Evolutionary conservation across 805 yeast species (phyloP).

Genomic region (Lipomyces spencermartinsiae): DNA sequence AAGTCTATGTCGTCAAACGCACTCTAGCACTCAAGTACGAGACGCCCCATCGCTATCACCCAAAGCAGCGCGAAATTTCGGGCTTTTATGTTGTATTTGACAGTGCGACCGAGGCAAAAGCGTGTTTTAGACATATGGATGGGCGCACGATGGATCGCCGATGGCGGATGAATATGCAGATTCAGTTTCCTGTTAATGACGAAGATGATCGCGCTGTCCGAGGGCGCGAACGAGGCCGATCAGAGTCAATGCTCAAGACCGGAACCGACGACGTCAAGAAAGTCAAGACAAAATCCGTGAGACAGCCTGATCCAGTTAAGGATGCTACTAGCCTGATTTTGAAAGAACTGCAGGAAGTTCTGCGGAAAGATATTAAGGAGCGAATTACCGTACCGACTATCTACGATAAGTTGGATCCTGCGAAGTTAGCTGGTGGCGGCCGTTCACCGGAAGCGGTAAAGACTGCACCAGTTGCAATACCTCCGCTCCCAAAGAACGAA

Average conservation of each 20-base stretch:
- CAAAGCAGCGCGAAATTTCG: slow-evolving; percentile 52
- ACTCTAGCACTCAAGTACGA: slow-evolving; percentile 13
- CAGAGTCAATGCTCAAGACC: background rate
- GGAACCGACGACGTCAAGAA: slow-evolving; percentile 32
- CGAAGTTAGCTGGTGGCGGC: slow-evolving; percentile 5
- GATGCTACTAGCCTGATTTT: slow-evolving; percentile 65
- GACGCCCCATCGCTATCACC: slow-evolving; percentile 17
- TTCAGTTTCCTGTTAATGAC: slow-evolving; percentile 42
- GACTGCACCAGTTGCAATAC: background rate
- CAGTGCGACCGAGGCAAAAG: slow-evolving; percentile 60
- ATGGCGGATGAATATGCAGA: slow-evolving; percentile 62
- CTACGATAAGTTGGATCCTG: slow-evolving; percentile 64
- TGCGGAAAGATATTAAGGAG: slow-evolving; percentile 75
- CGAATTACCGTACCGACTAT: slow-evolving; percentile 74
- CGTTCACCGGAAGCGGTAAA: background rate
- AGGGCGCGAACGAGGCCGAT: slow-evolving; percentile 1
- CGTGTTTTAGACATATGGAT: slow-evolving; percentile 66
- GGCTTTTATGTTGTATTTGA: slow-evolving; percentile 80
- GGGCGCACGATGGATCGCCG: slow-evolving; percentile 55
- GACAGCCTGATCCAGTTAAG: slow-evolving; percentile 52
- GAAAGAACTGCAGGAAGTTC: slow-evolving; percentile 66
- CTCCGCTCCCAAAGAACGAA: background rate
- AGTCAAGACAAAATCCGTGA: slow-evolving; percentile 10
- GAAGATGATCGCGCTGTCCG: background rate
- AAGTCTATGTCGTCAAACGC: slow-evolving; percentile 52